A percentile compares a stretch with the other conserved stretches of the same genome.
These are phyloP conservation scores for Collybiopsis luxurians DNA, from an alignment of 768 basidiomycete genomes.

Conservation along the genomic window DNA sequence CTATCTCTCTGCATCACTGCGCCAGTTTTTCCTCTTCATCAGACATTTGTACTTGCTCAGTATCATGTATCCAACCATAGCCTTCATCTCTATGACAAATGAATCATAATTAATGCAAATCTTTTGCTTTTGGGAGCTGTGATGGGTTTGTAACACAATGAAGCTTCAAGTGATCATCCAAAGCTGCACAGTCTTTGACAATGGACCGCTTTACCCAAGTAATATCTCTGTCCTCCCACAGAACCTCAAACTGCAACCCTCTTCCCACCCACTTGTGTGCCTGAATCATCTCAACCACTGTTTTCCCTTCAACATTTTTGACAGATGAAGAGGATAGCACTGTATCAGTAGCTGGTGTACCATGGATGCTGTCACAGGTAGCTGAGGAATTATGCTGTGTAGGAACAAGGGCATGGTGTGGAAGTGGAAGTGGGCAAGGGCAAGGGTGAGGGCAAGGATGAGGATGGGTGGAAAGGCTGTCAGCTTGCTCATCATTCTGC, in stretches of 20 bases:
- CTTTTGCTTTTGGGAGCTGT: not conserved
- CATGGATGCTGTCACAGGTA: not conserved
- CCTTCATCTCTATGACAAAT: no score
- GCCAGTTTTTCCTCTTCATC: no score
- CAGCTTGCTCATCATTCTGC: not conserved
- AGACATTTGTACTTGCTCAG: no score
- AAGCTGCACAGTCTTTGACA: slow-evolving; percentile 1
- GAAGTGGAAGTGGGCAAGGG: not conserved
- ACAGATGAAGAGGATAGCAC: not conserved
- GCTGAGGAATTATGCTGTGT: not conserved
- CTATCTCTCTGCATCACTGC: no score
- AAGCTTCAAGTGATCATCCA: not conserved
- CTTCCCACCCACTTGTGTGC: not conserved
- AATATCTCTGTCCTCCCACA: not conserved
- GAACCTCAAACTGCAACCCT: not conserved
- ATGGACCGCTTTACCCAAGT: not conserved
- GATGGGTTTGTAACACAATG: not conserved
- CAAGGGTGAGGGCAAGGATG: not conserved
- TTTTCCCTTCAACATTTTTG: not conserved
- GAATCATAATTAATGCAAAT: not conserved
- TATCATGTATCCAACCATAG: no score
- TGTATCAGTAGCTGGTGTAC: not conserved
- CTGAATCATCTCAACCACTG: not conserved
- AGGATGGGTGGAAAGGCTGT: not conserved
- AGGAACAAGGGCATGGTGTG: no score